phyloP scores from a whole-genome alignment of 2,329 filamentous ascomycete species.

The Ophiosphaerella korrae region DNA sequence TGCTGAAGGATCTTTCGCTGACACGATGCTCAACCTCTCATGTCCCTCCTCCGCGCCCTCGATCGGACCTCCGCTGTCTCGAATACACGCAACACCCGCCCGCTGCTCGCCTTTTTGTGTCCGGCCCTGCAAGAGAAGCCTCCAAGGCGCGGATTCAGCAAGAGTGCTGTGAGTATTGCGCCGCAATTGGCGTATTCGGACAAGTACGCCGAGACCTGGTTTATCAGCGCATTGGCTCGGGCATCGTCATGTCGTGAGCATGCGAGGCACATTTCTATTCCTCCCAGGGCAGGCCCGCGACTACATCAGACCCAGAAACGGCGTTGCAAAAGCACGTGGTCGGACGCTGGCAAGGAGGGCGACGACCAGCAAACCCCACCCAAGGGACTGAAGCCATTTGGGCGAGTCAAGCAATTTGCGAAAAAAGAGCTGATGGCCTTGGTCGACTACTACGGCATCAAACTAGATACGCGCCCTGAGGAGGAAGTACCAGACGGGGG shows the following conservation, averaged over 20 bases:
- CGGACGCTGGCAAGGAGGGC: slow-evolving; percentile 6
- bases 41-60: slow-evolving; percentile 65
- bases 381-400: slow-evolving; percentile 22
- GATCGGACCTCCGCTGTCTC: slow-evolving; percentile 58
- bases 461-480: slow-evolving; percentile 23
- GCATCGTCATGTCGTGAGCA: slow-evolving; percentile 59
- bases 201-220: slow-evolving; percentile 55
- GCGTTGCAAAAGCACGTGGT: slow-evolving; percentile 23
- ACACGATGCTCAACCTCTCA: slow-evolving; percentile 67
- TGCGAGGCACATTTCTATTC: slow-evolving; percentile 42
- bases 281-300: slow-evolving; percentile 5
- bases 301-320: slow-evolving; percentile 13
- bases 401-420: slow-evolving; percentile 39
- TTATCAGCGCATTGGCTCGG: slow-evolving; percentile 59
- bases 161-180: slow-evolving; percentile 17
- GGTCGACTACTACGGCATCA: slow-evolving; percentile 54
- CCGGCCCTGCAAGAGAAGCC: slow-evolving; percentile 17
- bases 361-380: slow-evolving; percentile 11
- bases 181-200: slow-evolving; percentile 25
- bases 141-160: slow-evolving; percentile 25
- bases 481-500: slow-evolving; percentile 42
- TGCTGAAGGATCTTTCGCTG: slow-evolving; percentile 27
- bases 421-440: slow-evolving; percentile 54
- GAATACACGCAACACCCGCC: slow-evolving; percentile 46
- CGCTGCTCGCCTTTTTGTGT: slow-evolving; percentile 42